Evolutionary conservation across 805 yeast genomes (phyloP).

Genomic region (Cyberlindnera sargentensis): DNA sequence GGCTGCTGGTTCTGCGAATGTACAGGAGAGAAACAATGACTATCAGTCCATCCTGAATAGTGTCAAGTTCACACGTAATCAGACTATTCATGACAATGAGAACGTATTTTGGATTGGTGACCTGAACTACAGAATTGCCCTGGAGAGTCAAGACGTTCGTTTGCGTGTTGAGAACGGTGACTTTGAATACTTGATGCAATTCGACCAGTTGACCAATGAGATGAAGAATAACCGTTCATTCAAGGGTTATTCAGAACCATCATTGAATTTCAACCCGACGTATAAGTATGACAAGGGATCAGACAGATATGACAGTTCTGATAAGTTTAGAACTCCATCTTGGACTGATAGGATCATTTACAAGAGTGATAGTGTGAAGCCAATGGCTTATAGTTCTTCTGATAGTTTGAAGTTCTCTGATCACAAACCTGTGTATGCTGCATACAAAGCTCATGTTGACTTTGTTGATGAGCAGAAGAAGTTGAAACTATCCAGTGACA

Average conservation of each 20-base stretch:
- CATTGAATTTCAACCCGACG: constrained; percentile 78
- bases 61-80: constrained; percentile 70
- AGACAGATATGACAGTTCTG: constrained; percentile 75
- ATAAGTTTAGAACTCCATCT: constrained; percentile 87
- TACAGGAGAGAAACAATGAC: constrained; percentile 82
- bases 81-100: constrained; percentile 75
- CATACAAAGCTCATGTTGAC: constrained; percentile 58
- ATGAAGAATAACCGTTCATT: constrained; percentile 65
- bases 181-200: constrained; percentile 44
- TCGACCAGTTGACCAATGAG: constrained; percentile 76
- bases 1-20: constrained; percentile 84
- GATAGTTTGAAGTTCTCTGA: constrained; percentile 64
- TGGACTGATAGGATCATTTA: constrained; percentile 92
- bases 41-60: constrained; percentile 71
- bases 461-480: constrained; percentile 62
- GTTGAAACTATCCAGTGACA: constrained; percentile 43
- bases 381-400: constrained; percentile 62
- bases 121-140: constrained; percentile 71
- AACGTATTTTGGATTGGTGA: constrained; percentile 93
- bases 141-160: constrained; percentile 72
- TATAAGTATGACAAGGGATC: constrained; percentile 89
- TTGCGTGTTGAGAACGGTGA: constrained; percentile 39
- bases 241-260: constrained; percentile 68
- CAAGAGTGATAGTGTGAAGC: constrained; percentile 50
- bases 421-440: constrained; percentile 88